Base-by-base conservation (phyloP, 352 stramenopile species). In the Phytophthora sp. region DNA sequence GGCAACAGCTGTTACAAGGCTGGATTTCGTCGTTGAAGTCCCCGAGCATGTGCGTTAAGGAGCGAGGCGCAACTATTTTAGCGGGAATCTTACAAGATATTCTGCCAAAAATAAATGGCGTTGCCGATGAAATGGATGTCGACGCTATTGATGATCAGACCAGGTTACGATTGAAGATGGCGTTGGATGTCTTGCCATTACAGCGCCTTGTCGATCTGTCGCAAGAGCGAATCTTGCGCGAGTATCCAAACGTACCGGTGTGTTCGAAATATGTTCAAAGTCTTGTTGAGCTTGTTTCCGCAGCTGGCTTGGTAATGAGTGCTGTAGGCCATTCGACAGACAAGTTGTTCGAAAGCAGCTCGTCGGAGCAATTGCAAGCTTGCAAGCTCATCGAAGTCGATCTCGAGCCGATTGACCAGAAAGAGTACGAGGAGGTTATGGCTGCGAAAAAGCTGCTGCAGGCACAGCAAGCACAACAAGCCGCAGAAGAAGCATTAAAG, bases 231-330 rank as follows among this genome's bases (percentile, higher is more conserved):
- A 80, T 96, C 26, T 50, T 87, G 11, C 89, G 87, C 37, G 87
- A 95, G 20, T 91, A 90, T 34, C 35, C 82, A 5, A 88, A 90
- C 27, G 65, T 92, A 2, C 87, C 88, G 0, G 81, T 97, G 12
- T 89, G 74, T 38, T 95, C 87, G 2, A 87, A 88, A 39, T 95
- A 96, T 42, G 68, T 97, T 5, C 87, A 97, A 77, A 89, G 83
- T 39, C 72, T 97, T 12, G 62, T 89, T 4, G 89, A 97, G 52
- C 67, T 97, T 6, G 78, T 94, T n/a, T 81, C 88, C 11, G 80
- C 83, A 32, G 77, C 76, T 41, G 83, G 78, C 1, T 72, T 94
- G 18, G 84, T 80, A 11, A 79, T 88, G 44, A 77, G 69, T 44
- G 66, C 77, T 8, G 63, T 89, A n/a, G 82, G 82, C 1, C 44